Evolutionary conservation across 371 early-diverging fungal species (phyloP), one percentile per base, ranked within the genome.

Genomic region (Lichtheimia ramosa): DNA sequence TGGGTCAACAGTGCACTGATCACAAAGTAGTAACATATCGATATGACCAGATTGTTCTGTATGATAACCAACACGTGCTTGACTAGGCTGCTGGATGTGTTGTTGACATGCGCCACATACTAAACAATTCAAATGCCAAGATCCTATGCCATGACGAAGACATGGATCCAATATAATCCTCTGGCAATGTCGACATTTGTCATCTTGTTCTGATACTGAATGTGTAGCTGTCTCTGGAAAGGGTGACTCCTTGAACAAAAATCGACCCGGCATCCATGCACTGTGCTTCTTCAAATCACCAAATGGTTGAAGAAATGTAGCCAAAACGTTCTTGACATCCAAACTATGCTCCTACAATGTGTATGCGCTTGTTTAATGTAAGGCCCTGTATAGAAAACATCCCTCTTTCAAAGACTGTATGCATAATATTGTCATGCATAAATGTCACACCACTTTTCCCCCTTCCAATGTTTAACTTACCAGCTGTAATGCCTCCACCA

Each of bases 401-500:
- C 2, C 6, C 34, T 10, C 34, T 10, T 2, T 34, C 5, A 6
- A 34, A 34, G 10, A 5, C 8, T 34, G 5, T 34, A 34, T 34
- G 34, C 34, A 34, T 34, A 34, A 34, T 34, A 34, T 4, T 34
- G 34, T 34, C 34, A 34, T 34, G 34, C 34, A 34, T 34, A 10
- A 8, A 8, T 34, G 34, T 34, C 34, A 34, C 34, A 34, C 34
- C 34, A 34, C 34, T 8, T 8, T 34, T 27, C 4, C 34, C 34
- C 34, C 34, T 34, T 34, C 10, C 34, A 2, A 27, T 34, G 6
- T 34, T 34, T 34, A 34, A 34, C 68, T 51, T 64, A 69, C 69
- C 68, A 94, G 82, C 61, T 86, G 84, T 25, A 96, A 71, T 0
- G 94, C 90, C 10, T 94, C 92, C 39, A 83, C 88, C 34, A 96